phyloP scores from a whole-genome alignment of 208 protist genomes.

The Trypanosoma brucei region DNA sequence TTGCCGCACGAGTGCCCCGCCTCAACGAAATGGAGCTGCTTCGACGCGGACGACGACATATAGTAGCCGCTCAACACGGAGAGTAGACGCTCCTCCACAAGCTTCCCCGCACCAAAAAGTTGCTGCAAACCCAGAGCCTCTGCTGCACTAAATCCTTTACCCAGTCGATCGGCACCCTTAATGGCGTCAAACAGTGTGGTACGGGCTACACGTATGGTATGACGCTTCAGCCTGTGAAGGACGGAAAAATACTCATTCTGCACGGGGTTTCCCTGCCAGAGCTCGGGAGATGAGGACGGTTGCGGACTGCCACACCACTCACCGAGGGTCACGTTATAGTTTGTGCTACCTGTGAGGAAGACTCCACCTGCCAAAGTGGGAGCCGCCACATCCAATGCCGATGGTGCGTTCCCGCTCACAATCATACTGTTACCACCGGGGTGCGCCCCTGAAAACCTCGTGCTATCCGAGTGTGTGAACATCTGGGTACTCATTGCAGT shows the following conservation, averaged over 20 bases:
- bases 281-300: conserved; percentile 19
- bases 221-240: conserved; percentile 54
- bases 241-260: conserved; percentile 76
- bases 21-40: conserved; percentile 75
- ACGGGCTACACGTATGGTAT: conserved; percentile 41
- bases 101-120: conserved; percentile 71
- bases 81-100: conserved; percentile 73
- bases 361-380: conserved; percentile 29
- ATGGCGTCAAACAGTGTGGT: conserved; percentile 63
- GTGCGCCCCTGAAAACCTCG: neutral
- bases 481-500: conserved; percentile 1
- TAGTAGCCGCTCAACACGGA: conserved; percentile 51
- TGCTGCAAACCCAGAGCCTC: conserved; percentile 65
- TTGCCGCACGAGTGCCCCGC: conserved; percentile 66
- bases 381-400: conserved; percentile 5
- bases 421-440: no score
- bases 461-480: neutral
- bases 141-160: conserved; percentile 53
- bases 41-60: conserved; percentile 38
- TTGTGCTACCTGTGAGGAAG: conserved; percentile 53
- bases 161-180: conserved; percentile 39
- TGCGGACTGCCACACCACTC: conserved; percentile 57
- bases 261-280: conserved; percentile 27
- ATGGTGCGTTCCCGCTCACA: neutral
- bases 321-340: conserved; percentile 54